Evolutionary conservation across 2,329 filamentous ascomycete genomes (phyloP), one percentile per base, ranked within the genome.

Genomic region (Curvularia sp.): DNA sequence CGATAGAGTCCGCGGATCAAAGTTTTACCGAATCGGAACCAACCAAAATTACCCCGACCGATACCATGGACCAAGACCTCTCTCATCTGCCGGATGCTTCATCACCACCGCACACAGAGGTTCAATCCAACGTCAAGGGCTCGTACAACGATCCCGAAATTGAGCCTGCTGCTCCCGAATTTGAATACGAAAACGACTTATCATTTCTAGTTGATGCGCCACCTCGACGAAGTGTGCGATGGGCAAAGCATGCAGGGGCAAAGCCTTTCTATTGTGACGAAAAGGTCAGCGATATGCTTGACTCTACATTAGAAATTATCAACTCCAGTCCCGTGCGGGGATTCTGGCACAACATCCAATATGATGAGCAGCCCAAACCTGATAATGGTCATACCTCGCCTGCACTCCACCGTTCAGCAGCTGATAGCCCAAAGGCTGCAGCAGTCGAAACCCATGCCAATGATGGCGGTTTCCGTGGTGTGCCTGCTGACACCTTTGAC

Each of bases 211-310:
- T 59, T 21, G 66, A 69, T 52, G 63, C 63, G 15, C 53, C 45
- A 23, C 49, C 42, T 9, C 60, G 23, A 32, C 67, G 53, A 50
- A 25, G 12, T 7, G 61, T 72, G 8, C 57, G 53, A 36, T 70
- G 63, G 63, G 49, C 59, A 46, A 36, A 49, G 6, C 41, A 63
- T 27, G 53, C 60, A 21, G 52, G 39, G 30, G 47, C 56, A 7
- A 70, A 65, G 42, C 32, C 59, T 7, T 70, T 66, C 39, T 70
- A 62, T 38, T 48, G 51, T 27, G 68, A 72, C 8, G 62, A 64
- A n/a, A 57, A 49, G 18, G 61, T 70, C 28, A 59, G 54, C 56
- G 65, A 70, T 27, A 68, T 70, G 66, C 61, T 66, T 13, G 68
- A 70, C 27, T 63, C 66, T 7, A 67, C 64, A 0, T 53, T 71